Conservation (phyloP, 176 grass and related monocot species). For the Oryza nivara region DNA sequence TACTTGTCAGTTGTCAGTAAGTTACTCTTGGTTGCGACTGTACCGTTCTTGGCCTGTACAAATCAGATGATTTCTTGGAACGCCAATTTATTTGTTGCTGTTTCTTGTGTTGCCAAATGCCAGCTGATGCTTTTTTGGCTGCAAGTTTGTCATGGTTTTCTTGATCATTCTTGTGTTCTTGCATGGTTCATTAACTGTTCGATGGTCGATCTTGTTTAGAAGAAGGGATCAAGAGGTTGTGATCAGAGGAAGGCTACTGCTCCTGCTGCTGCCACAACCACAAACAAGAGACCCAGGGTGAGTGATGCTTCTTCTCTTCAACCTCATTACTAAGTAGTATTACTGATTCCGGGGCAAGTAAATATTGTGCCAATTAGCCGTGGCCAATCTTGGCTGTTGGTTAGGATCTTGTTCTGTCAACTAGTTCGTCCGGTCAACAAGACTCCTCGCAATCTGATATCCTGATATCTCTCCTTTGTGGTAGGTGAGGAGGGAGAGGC, state of each 20-base stretch:
- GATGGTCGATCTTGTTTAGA: conserved; percentile 38
- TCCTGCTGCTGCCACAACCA: neutral
- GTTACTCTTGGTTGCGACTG: neutral
- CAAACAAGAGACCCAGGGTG: conserved; percentile 55
- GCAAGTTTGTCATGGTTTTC: neutral
- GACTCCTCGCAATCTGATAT: neutral
- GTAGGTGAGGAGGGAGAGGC: conserved; percentile 66
- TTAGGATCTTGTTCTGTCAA: neutral
- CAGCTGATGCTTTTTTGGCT: neutral
- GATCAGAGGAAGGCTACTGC: conserved; percentile 34
- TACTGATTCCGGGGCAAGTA: neutral
- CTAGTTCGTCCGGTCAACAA: neutral
- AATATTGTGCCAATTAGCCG: neutral
- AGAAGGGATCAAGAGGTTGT: conserved; percentile 41
- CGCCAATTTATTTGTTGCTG: neutral
- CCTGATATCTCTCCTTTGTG: neutral
- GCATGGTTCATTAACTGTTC: neutral
- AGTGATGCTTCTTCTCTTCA: neutral
- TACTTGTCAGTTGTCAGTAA: neutral
- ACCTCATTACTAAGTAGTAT: neutral
- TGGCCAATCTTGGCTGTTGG: neutral
- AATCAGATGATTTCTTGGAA: neutral
- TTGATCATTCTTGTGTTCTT: neutral
- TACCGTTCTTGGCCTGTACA: neutral
- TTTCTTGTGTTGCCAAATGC: neutral